phyloP scores from a whole-genome alignment of 202 grass and related monocot species.

The Panicum hallii region DNA sequence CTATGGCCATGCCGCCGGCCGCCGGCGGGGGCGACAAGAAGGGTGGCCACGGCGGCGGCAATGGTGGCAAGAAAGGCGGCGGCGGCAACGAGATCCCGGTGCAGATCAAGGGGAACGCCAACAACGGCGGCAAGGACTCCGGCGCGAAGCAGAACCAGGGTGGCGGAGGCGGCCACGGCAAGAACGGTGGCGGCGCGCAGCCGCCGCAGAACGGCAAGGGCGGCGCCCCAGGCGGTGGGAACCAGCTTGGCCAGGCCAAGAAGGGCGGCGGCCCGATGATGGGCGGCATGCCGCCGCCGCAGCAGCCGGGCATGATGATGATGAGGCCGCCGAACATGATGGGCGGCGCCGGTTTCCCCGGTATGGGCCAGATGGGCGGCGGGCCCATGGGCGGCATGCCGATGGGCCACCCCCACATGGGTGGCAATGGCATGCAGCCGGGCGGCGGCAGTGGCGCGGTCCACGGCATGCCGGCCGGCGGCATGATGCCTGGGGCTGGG shows the following conservation, averaged over 20 bases:
- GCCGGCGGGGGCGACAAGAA: constrained; percentile 42
- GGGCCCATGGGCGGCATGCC: constrained; percentile 45
- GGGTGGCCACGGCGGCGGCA: constrained; percentile 38
- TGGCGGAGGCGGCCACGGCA: constrained; percentile 45
- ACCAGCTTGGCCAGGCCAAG: constrained; percentile 45
- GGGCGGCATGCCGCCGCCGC: constrained; percentile 45
- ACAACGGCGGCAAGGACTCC: constrained; percentile 56
- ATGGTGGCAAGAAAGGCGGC: constrained; percentile 27
- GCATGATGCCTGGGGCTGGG: constrained; percentile 19
- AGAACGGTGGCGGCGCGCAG: constrained; percentile 42
- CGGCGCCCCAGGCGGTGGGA: constrained; percentile 9
- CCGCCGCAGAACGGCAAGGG: constrained; percentile 35
- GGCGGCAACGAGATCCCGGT: constrained; percentile 49
- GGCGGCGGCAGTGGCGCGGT: constrained; percentile 22
- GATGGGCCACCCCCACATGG: constrained; percentile 53
- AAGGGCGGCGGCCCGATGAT: constrained; percentile 55
- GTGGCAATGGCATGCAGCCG: not conserved
- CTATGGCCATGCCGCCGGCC: constrained; percentile 26
- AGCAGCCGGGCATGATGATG: constrained; percentile 65
- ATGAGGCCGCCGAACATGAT: constrained; percentile 71
- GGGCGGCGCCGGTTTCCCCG: constrained; percentile 59
- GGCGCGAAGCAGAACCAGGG: constrained; percentile 51
- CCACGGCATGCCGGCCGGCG: constrained; percentile 46
- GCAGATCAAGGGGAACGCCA: constrained; percentile 40
- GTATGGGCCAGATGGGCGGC: constrained; percentile 55